A percentile compares a stretch with the other conserved stretches of the same genome.
phyloP scores from a whole-genome alignment of 1,284 basidiomycete genomes.

The Papiliotrema nemorosa region DNA sequence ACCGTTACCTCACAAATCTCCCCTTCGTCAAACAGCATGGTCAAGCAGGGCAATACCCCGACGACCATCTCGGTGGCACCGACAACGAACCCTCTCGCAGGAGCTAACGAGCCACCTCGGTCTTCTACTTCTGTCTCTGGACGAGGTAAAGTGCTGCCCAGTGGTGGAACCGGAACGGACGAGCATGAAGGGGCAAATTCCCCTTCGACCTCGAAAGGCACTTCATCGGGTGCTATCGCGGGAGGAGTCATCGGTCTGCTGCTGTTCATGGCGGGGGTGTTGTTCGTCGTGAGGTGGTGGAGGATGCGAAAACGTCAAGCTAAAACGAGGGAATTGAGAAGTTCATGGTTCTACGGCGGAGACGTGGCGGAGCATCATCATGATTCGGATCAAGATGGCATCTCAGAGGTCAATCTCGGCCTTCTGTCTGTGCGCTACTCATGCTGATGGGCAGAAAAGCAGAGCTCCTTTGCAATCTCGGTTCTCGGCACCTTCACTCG shows the following conservation, averaged over 20 bases:
- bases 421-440: not conserved
- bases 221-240: slow-evolving; percentile 19
- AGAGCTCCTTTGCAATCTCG: slow-evolving; percentile 5
- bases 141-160: no score
- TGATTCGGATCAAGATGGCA: not conserved
- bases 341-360: slow-evolving; percentile 31
- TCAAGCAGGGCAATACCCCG: no score
- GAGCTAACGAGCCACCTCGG: no score
- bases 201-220: slow-evolving; percentile 8
- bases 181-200: no score
- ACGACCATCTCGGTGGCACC: no score
- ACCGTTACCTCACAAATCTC: no score
- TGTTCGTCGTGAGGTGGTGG: slow-evolving; percentile 21
- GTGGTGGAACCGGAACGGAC: no score
- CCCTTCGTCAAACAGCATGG: no score
- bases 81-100: no score
- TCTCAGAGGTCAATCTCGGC: not conserved
- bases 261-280: slow-evolving; percentile 12
- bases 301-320: slow-evolving; percentile 15
- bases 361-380: slow-evolving; percentile 8
- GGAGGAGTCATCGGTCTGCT: slow-evolving; percentile 24
- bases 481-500: slow-evolving; percentile 14
- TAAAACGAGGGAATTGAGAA: slow-evolving; percentile 11
- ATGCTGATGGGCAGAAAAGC: not conserved
- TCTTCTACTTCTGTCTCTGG: no score